Conservation (phyloP, 148 eudicot genomes). For the Rhododendron williamsianum region DNA sequence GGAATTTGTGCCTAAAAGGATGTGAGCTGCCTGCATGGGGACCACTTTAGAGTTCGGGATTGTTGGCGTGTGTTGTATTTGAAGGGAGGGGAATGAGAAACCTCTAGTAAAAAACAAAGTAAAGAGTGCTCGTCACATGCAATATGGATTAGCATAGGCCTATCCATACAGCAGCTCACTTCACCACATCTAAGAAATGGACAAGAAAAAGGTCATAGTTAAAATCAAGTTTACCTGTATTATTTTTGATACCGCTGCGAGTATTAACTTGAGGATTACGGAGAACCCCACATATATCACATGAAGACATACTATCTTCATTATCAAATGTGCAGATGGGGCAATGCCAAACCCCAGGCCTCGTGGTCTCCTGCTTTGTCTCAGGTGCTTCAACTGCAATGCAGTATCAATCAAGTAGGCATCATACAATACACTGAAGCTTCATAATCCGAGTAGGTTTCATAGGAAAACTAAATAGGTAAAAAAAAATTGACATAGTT, state of each 20-base stretch:
- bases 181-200: background rate
- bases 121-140: background rate
- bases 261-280: slow-evolving; percentile 52
- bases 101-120: background rate
- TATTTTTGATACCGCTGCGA: slow-evolving; percentile 21
- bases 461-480: background rate
- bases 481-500: background rate
- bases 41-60: background rate
- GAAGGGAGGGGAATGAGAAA: background rate
- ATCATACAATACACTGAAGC: background rate
- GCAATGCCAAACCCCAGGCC: slow-evolving; percentile 68
- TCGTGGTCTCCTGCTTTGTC: slow-evolving; percentile 26
- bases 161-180: slow-evolving; percentile 1
- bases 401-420: slow-evolving; percentile 10
- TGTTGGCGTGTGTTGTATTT: background rate
- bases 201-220: background rate
- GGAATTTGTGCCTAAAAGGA: slow-evolving; percentile 2
- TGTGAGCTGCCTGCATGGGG: slow-evolving; percentile 9
- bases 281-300: slow-evolving; percentile 93
- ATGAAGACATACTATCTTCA: slow-evolving; percentile 64
- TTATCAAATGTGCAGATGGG: slow-evolving; percentile 89
- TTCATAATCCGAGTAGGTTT: background rate
- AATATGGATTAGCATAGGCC: background rate
- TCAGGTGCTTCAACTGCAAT: slow-evolving; percentile 29
- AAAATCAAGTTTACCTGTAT: slow-evolving; percentile 41